Percentiles rank a stretch among this genome's conserved stretches.
phyloP scores from a whole-genome alignment of 495 filamentous ascomycete genomes.

The Hapsidospora chrysogenum region DNA sequence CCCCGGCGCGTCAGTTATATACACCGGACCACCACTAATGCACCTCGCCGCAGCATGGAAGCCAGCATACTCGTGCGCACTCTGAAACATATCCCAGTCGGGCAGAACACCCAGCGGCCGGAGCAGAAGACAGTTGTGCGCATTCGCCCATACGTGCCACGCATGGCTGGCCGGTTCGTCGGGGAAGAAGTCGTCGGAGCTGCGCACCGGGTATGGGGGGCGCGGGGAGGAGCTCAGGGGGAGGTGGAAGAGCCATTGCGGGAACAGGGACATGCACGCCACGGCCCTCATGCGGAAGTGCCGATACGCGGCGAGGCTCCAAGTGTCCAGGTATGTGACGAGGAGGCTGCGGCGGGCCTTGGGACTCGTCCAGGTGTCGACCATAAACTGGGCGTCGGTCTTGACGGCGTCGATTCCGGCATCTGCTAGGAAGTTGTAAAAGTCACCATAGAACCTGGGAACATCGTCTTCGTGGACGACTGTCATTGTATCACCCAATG shows the following conservation, averaged over 20 bases:
- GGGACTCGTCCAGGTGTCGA: conserved; percentile 58
- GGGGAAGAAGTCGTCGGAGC: conserved; percentile 91
- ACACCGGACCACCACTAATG: conserved; percentile 80
- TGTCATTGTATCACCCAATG: conserved; percentile 45
- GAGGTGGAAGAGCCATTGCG: conserved; percentile 69
- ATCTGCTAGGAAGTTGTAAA: conserved; percentile 60
- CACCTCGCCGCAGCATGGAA: conserved; percentile 86
- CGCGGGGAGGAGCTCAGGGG: conserved; percentile 47
- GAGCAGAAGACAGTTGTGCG: conserved; percentile 77
- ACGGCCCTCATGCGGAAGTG: conserved; percentile 66
- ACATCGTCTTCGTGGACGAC: conserved; percentile 60
- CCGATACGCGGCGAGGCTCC: conserved; percentile 57
- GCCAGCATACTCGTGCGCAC: conserved; percentile 51
- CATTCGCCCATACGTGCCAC: conserved; percentile 91
- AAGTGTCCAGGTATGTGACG: conserved; percentile 67
- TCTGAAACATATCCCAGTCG: conserved; percentile 99
- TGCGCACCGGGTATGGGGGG: conserved; percentile 55
- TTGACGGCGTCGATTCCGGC: conserved; percentile 72
- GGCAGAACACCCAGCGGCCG: conserved; percentile 39
- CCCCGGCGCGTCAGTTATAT: conserved; percentile 80
- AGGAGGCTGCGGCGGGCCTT: conserved; percentile 50
- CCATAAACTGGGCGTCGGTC: conserved; percentile 75
- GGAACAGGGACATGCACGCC: conserved; percentile 82
- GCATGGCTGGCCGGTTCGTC: conserved; percentile 59
- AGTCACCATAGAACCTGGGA: conserved; percentile 68